Percentiles rank a stretch among this genome's conserved stretches.
These are phyloP conservation scores for Cymodocea nodosa DNA, from an alignment of 116 monocot genomes.

Conservation along the genomic window DNA sequence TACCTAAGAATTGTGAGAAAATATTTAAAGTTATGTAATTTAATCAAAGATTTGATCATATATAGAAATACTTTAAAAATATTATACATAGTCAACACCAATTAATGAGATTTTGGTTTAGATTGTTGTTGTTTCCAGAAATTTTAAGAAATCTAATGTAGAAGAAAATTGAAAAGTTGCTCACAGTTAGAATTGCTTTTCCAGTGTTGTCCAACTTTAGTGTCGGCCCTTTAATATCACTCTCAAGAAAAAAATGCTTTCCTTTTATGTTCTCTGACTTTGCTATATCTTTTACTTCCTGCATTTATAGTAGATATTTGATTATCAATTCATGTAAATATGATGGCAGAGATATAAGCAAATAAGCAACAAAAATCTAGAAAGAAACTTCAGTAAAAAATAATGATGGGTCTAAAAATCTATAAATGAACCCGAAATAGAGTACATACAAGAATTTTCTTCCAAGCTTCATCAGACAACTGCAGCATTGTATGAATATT, in stretches of 20 bases:
- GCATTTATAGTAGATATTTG: conserved; percentile 15
- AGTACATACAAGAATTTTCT: conserved; percentile 58
- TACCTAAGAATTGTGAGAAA: too few species aligned
- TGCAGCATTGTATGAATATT: conserved; percentile 16
- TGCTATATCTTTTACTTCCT: conserved; percentile 84
- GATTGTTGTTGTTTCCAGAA: too few species aligned
- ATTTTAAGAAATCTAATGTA: too few species aligned
- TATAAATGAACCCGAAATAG: neutral
- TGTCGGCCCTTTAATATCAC: conserved; percentile 92
- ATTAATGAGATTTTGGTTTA: too few species aligned
- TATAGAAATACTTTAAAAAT: too few species aligned
- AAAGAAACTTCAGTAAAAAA: too few species aligned
- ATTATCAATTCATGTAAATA: neutral
- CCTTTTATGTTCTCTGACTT: conserved; percentile 53
- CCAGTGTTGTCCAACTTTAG: conserved; percentile 89
- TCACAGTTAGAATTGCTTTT: conserved; percentile 77
- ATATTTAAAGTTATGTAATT: too few species aligned
- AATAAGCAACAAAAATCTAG: too few species aligned
- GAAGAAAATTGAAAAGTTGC: conserved; percentile 7
- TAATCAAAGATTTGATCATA: too few species aligned
- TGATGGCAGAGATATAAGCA: too few species aligned
- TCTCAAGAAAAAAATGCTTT: conserved; percentile 76
- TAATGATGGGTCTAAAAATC: too few species aligned
- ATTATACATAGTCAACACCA: too few species aligned
- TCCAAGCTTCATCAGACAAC: conserved; percentile 74